Evolutionary conservation across 192 early-diverging fungal species (phyloP).

Genomic region (Backusella parvicylindrica): DNA sequence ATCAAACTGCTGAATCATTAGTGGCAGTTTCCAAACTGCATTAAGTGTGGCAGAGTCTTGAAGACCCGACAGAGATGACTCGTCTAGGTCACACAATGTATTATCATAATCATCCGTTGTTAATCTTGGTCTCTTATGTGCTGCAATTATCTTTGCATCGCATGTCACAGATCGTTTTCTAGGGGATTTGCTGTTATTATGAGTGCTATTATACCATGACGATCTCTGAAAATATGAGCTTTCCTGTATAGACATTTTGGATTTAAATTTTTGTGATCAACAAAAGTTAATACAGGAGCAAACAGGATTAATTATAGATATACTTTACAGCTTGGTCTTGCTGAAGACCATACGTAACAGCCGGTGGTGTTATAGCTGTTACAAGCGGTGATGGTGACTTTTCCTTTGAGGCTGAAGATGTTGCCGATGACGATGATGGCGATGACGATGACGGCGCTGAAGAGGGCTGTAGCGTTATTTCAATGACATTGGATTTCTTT

Average conservation of each 20-base stretch:
- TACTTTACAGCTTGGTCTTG: not conserved
- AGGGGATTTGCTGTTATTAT: not conserved
- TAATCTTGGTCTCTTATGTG: constrained; percentile 5
- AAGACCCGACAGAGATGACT: not conserved
- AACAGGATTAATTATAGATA: not conserved
- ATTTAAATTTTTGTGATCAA: not conserved
- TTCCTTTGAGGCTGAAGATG: not conserved
- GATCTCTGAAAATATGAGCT: not conserved
- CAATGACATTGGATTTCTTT: not conserved
- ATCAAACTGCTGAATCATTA: constrained; percentile 60
- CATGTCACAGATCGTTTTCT: constrained; percentile 21
- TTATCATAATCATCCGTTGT: not conserved
- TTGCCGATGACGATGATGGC: not conserved
- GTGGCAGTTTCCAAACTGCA: constrained; percentile 9
- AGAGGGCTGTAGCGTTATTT: constrained; percentile 2
- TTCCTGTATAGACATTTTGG: not conserved
- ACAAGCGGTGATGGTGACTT: not conserved
- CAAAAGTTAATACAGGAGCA: not conserved
- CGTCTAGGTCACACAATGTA: not conserved
- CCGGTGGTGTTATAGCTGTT: not conserved
- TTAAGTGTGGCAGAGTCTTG: not conserved
- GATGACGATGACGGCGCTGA: not conserved
- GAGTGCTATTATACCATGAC: not conserved
- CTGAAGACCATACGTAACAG: not conserved
- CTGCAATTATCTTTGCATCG: constrained; percentile 3